phyloP scores from a whole-genome alignment of 495 filamentous ascomycete species.

The Evansstolkia leycettana region DNA sequence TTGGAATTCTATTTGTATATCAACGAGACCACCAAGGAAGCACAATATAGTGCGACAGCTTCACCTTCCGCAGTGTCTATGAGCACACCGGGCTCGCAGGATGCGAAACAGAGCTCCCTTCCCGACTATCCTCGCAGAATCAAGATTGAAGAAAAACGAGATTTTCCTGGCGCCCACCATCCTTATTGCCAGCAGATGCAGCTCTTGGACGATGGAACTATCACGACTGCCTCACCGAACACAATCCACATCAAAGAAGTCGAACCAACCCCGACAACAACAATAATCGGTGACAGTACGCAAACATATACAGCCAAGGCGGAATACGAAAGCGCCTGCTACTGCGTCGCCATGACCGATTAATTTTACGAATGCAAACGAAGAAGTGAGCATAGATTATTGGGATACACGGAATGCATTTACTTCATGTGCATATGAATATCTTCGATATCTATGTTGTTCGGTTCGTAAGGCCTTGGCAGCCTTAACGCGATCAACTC shows the following conservation, averaged over 20 bases:
- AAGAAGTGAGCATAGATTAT: background rate
- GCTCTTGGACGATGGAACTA: slow-evolving; percentile 37
- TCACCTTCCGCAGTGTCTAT: slow-evolving; percentile 9
- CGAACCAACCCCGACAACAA: slow-evolving; percentile 32
- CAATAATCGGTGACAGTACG: slow-evolving; percentile 8
- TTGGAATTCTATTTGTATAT: slow-evolving; percentile 77
- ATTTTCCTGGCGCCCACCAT: slow-evolving; percentile 18
- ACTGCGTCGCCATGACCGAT: slow-evolving; percentile 29
- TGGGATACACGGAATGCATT: background rate
- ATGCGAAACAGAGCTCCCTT: slow-evolving; percentile 7
- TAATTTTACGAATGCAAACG: slow-evolving; percentile 1
- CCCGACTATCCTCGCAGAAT: slow-evolving; percentile 56
- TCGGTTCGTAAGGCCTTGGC: background rate
- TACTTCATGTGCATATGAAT: background rate
- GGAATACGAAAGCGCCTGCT: slow-evolving; percentile 28
- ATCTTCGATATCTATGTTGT: background rate
- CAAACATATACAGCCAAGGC: slow-evolving; percentile 30
- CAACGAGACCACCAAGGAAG: slow-evolving; percentile 38
- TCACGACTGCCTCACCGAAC: slow-evolving; percentile 32
- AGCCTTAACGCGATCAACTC: background rate
- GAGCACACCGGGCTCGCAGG: slow-evolving; percentile 8
- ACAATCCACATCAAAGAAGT: slow-evolving; percentile 49
- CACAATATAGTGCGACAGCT: slow-evolving; percentile 16
- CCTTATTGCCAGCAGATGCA: slow-evolving; percentile 66
- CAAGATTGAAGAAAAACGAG: slow-evolving; percentile 70